Evolutionary conservation across 768 basidiomycete species (phyloP).

Genomic region (Tricholoma flavovirens): DNA sequence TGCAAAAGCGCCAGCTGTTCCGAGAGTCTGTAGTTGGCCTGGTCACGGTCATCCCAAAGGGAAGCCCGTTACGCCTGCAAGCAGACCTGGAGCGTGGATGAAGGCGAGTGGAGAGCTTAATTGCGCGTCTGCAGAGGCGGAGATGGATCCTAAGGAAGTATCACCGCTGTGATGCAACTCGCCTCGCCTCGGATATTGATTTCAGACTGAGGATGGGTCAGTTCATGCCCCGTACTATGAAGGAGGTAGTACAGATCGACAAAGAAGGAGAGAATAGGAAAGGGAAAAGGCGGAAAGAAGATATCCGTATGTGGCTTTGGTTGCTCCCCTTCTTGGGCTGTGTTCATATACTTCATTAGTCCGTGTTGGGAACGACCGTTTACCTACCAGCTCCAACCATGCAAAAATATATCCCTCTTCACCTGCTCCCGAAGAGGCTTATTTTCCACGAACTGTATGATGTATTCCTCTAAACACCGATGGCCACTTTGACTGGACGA

Average conservation of each 20-base stretch:
- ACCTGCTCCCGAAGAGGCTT: conserved; percentile 31
- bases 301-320: background rate
- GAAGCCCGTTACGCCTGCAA: conserved; percentile 17
- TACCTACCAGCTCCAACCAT: conserved; percentile 15
- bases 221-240: background rate
- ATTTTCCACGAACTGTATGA: conserved; percentile 37
- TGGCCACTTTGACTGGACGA: conserved; percentile 14
- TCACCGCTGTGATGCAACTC: conserved; percentile 22
- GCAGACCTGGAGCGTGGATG: conserved; percentile 32
- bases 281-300: conserved; percentile 2
- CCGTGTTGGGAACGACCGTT: conserved; percentile 33
- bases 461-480: background rate
- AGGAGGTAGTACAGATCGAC: background rate
- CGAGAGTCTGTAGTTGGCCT: conserved; percentile 11
- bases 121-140: conserved; percentile 26
- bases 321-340: background rate
- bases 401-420: conserved; percentile 20
- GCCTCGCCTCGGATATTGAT: conserved; percentile 18
- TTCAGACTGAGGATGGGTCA: conserved; percentile 2
- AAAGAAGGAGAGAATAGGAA: conserved; percentile 2
- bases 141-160: conserved; percentile 28
- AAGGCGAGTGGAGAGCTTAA: conserved; percentile 28
- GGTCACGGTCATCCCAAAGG: conserved; percentile 12
- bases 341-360: conserved; percentile 11
- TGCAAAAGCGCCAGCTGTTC: background rate